A percentile compares a stretch with the other conserved stretches of the same genome.
These are phyloP conservation scores for Saitozyma sp. DNA, from an alignment of 768 basidiomycete genomes.

Conservation along the genomic window DNA sequence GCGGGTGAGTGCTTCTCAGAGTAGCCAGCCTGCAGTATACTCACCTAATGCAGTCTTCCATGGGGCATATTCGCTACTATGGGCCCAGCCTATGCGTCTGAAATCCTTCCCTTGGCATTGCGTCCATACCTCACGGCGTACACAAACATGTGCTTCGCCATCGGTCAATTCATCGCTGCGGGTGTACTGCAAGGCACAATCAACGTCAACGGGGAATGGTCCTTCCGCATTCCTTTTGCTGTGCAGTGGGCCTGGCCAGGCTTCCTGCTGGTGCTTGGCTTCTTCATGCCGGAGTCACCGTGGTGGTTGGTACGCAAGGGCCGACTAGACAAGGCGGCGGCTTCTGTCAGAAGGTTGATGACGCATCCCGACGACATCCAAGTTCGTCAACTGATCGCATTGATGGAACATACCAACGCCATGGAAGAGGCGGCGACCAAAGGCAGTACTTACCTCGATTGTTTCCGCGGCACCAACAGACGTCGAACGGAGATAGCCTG, in stretches of 20 bases:
- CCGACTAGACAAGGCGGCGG: constrained; percentile 19
- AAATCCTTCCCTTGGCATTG: constrained; percentile 27
- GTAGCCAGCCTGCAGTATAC: background rate
- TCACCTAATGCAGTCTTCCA: constrained; percentile 18
- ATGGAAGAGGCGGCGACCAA: constrained; percentile 2
- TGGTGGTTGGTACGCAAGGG: constrained; percentile 50
- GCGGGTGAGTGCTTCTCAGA: too few species aligned
- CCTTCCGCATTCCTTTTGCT: constrained; percentile 21
- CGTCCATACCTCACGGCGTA: constrained; percentile 24
- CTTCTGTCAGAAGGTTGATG: background rate
- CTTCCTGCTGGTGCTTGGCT: constrained; percentile 11
- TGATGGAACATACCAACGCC: constrained; percentile 5
- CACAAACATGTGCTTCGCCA: constrained; percentile 29
- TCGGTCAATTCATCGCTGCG: constrained; percentile 29
- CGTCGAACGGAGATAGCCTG: constrained; percentile 32
- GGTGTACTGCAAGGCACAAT: constrained; percentile 23
- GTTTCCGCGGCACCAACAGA: constrained; percentile 28
- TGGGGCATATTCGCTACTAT: constrained; percentile 43
- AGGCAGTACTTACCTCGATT: constrained; percentile 10
- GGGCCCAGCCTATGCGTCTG: constrained; percentile 44
- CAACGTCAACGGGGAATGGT: constrained; percentile 16
- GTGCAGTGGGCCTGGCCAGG: constrained; percentile 29
- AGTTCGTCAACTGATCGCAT: background rate
- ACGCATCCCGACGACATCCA: constrained; percentile 16
- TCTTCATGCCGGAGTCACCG: constrained; percentile 31